Evolutionary conservation across 805 yeast species (phyloP).

Genomic region (Ascoidea tarda): DNA sequence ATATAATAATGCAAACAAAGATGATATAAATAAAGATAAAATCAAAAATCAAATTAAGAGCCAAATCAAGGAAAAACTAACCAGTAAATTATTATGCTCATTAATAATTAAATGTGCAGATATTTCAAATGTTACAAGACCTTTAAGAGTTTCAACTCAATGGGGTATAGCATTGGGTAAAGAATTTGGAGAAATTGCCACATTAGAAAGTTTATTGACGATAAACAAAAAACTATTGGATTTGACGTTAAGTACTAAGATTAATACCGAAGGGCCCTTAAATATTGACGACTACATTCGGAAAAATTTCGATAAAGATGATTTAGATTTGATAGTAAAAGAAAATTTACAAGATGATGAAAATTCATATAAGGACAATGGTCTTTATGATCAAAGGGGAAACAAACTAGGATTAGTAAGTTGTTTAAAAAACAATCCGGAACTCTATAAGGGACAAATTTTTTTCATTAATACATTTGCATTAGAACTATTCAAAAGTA

Average conservation of each 20-base stretch:
- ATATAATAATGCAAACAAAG: constrained; percentile 13
- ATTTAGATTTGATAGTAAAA: constrained; percentile 1
- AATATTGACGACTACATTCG: neutral
- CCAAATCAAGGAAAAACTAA: constrained; percentile 11
- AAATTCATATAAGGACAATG: neutral
- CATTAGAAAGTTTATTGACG: constrained; percentile 29
- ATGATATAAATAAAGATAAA: constrained; percentile 7
- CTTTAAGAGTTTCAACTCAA: constrained; percentile 56
- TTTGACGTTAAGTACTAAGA: constrained; percentile 1
- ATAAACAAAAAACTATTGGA: constrained; percentile 3
- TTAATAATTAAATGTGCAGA: constrained; percentile 88
- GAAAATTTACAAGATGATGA: constrained; percentile 6
- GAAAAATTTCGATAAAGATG: constrained; percentile 5
- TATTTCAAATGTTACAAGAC: constrained; percentile 84
- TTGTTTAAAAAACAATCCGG: constrained; percentile 31
- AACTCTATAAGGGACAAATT: constrained; percentile 57
- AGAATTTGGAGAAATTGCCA: constrained; percentile 60
- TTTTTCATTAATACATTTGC: constrained; percentile 81
- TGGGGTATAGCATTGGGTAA: constrained; percentile 78
- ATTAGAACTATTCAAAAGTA: constrained; percentile 52
- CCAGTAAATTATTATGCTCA: constrained; percentile 36
- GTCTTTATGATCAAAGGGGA: neutral
- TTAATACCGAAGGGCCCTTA: neutral
- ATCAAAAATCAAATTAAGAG: constrained; percentile 5
- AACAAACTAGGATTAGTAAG: constrained; percentile 18